These are phyloP conservation scores for Eudorina sp. DNA, from an alignment of 139 green algal species.

Conservation along the genomic window DNA sequence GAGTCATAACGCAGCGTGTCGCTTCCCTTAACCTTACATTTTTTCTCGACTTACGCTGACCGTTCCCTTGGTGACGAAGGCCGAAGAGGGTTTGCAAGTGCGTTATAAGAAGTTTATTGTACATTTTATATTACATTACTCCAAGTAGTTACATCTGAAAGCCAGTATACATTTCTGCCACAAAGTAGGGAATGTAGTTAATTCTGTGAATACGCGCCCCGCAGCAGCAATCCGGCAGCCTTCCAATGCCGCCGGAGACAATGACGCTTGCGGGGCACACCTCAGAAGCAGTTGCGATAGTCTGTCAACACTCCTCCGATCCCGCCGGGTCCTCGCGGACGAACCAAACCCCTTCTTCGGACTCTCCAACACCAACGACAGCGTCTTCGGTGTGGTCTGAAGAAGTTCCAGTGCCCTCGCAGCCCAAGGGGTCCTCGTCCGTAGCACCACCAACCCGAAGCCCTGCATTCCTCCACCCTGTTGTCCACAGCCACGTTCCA, in stretches of 20 bases:
- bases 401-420: background rate
- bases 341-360: background rate
- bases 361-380: background rate
- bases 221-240: slow-evolving; percentile 24
- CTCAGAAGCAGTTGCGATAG: background rate
- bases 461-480: too few species aligned
- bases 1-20: too few species aligned
- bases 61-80: too few species aligned
- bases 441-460: too few species aligned
- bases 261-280: slow-evolving; percentile 34
- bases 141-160: too few species aligned
- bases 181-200: slow-evolving; percentile 15
- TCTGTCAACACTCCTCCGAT: background rate
- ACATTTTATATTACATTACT: too few species aligned
- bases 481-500: slow-evolving; percentile 36
- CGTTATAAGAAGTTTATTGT: too few species aligned
- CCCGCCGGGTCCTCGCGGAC: background rate
- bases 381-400: slow-evolving; percentile 1
- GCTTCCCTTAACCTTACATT: too few species aligned
- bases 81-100: too few species aligned
- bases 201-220: background rate
- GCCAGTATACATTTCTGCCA: too few species aligned
- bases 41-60: too few species aligned
- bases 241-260: slow-evolving; percentile 31
- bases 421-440: background rate